Conservation (phyloP, 805 yeast genomes). For the Saccharomycopsis amapae region DNA sequence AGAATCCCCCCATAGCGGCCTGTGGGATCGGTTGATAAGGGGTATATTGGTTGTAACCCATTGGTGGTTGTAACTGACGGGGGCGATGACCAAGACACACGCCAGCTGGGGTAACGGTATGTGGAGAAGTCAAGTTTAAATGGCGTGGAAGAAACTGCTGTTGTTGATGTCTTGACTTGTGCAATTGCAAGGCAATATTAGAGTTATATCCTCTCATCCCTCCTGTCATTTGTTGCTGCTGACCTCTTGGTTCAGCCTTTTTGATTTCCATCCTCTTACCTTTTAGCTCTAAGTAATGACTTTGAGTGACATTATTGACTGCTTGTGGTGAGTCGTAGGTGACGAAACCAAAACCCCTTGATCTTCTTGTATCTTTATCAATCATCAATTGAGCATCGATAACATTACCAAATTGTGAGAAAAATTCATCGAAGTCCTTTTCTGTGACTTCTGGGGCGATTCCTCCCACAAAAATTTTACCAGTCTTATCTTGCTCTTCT, state of each 20-base stretch:
- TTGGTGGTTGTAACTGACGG: too few species aligned
- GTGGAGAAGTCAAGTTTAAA: too few species aligned
- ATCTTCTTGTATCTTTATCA: constrained; percentile 93
- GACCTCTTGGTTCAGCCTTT: constrained; percentile 77
- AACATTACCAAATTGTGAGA: constrained; percentile 81
- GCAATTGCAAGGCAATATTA: constrained; percentile 10
- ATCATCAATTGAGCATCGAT: constrained; percentile 96
- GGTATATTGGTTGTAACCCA: too few species aligned
- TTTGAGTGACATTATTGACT: constrained; percentile 80
- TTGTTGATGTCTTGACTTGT: background rate
- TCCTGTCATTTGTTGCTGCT: constrained; percentile 39
- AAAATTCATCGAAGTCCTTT: constrained; percentile 78
- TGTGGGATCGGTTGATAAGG: too few species aligned
- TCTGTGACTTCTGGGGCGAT: constrained; percentile 91
- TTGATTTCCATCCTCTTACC: constrained; percentile 82
- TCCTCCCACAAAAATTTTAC: constrained; percentile 96
- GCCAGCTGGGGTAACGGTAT: too few species aligned
- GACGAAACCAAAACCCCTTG: constrained; percentile 95
- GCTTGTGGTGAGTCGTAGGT: constrained; percentile 94
- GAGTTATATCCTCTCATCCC: constrained; percentile 17
- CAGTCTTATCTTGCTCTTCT: constrained; percentile 94
- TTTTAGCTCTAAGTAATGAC: constrained; percentile 74
- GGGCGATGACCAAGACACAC: too few species aligned
- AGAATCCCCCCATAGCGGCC: constrained; percentile 29
- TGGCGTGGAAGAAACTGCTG: constrained; percentile 3